These are phyloP conservation scores for Penstemon eatonii DNA, from an alignment of 257 asterid species.

Conservation along the genomic window DNA sequence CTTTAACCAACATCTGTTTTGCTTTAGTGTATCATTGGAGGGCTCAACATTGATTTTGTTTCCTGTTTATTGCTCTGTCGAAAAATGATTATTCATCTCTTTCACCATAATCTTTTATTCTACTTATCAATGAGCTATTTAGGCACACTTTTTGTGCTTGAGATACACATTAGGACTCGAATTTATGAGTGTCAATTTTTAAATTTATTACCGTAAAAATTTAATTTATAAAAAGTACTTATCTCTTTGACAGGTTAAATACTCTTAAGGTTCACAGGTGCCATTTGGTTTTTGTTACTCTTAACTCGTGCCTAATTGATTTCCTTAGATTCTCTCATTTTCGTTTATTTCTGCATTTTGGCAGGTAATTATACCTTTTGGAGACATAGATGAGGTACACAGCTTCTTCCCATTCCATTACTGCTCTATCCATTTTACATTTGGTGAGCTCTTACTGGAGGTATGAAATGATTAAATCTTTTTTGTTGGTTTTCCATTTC, in stretches of 20 bases:
- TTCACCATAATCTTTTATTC: neutral
- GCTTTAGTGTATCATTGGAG: too few species aligned
- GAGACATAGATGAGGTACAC: slow-evolving; percentile 90
- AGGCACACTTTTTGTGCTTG: neutral
- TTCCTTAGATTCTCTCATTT: slow-evolving; percentile 19
- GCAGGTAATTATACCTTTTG: slow-evolving; percentile 87
- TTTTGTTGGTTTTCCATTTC: slow-evolving; percentile 33
- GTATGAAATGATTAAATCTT: slow-evolving; percentile 28
- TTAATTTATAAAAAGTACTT: too few species aligned
- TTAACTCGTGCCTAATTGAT: neutral
- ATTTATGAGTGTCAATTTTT: neutral
- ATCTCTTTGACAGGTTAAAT: too few species aligned
- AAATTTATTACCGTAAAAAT: neutral
- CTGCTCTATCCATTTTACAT: slow-evolving; percentile 8
- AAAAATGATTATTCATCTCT: slow-evolving; percentile 6
- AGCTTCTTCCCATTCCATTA: slow-evolving; percentile 26
- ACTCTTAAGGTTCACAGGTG: neutral
- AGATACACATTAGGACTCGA: neutral
- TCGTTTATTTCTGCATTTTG: slow-evolving; percentile 33
- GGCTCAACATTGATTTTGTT: too few species aligned
- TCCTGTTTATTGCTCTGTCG: neutral
- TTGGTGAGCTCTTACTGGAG: slow-evolving; percentile 13
- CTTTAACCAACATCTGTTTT: too few species aligned
- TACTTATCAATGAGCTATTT: too few species aligned
- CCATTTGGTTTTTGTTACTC: slow-evolving; percentile 21